Evolutionary conservation across 331 rosid genomes (phyloP), one percentile per base, ranked within the genome.

Genomic region (Acacia pycnantha): DNA sequence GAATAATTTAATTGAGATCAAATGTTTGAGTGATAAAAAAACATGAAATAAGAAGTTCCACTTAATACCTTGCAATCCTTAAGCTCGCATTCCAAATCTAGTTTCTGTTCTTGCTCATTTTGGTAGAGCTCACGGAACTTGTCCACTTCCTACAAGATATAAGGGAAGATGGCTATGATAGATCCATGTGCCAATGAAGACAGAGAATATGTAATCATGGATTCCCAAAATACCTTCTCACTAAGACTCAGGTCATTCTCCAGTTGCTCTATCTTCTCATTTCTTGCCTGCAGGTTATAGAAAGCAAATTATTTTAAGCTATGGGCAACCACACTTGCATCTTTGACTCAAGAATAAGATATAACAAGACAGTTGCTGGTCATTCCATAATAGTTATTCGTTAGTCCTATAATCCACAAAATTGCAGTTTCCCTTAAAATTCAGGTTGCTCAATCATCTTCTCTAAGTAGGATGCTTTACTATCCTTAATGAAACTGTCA

Each of bases 201-300:
- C 26, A 15, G 64, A 21, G 79, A 72, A 86, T 44, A 70, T 56
- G 21, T n/a, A 48, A 22, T 62, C 54, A 84, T 22, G 82, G 70
- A 44, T 19, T 56, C 41, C 7, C 27, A 73, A 41, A 73, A 62
- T 87, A 95, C 98, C 88, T 93, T 92, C 82, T 89, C 90, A 50
- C 90, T 76, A 67, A 86, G 86, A 79, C 56, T 81, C 76, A 93
- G 91, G 70, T 92, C 98, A 86, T 80, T 90, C 88, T 95, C 97
- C 89, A 95, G 58, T 77, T 89, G 94, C 81, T 95, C 98, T 79
- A 93, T 95, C 86, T 84, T 93, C 85, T 93, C 98, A 74, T 62
- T 86, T 81, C 85, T 92, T 80, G 86, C 93, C 98, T 95, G 94
- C 81, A 82, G 58, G 43, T 53, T 54, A 48, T 31, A 16, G 37